Conservation (phyloP, 306 rosid genomes). For the Oxytropis ochrocephala region DNA sequence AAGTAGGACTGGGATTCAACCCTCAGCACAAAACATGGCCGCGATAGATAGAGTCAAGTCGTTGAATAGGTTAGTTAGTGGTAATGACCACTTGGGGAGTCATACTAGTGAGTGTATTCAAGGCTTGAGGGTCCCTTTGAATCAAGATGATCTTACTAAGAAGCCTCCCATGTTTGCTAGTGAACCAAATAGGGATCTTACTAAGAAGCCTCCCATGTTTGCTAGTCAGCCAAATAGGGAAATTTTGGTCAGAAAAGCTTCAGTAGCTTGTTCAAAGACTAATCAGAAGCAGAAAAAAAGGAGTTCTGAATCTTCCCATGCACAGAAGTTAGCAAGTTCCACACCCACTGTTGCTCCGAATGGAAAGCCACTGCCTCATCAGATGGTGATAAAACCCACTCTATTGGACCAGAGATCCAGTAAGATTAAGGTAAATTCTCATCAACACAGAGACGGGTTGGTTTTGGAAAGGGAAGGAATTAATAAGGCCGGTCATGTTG, state of each 20-base stretch:
- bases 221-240: neutral
- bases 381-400: constrained; percentile 36
- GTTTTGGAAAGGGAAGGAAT: constrained; percentile 6
- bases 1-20: neutral
- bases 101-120: constrained; percentile 34
- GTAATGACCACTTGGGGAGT: constrained; percentile 7
- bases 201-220: constrained; percentile 3
- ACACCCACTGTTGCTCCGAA: neutral
- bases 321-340: neutral
- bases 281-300: neutral
- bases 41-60: constrained; percentile 22
- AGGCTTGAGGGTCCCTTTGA: constrained; percentile 44
- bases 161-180: neutral
- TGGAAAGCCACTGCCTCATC: constrained; percentile 13
- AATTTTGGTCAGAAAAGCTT: constrained; percentile 13
- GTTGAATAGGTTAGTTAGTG: constrained; percentile 10
- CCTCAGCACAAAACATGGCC: constrained; percentile 4
- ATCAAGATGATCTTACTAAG: constrained; percentile 1
- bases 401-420: constrained; percentile 31
- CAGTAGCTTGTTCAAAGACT: neutral
- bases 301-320: neutral
- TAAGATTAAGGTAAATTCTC: constrained; percentile 17
- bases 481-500: constrained; percentile 1
- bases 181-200: neutral
- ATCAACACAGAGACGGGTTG: constrained; percentile 7